A percentile compares a stretch with the other conserved stretches of the same genome.
phyloP scores from a whole-genome alignment of 2,329 filamentous ascomycete species.

The Ophiostoma triangulosporum region DNA sequence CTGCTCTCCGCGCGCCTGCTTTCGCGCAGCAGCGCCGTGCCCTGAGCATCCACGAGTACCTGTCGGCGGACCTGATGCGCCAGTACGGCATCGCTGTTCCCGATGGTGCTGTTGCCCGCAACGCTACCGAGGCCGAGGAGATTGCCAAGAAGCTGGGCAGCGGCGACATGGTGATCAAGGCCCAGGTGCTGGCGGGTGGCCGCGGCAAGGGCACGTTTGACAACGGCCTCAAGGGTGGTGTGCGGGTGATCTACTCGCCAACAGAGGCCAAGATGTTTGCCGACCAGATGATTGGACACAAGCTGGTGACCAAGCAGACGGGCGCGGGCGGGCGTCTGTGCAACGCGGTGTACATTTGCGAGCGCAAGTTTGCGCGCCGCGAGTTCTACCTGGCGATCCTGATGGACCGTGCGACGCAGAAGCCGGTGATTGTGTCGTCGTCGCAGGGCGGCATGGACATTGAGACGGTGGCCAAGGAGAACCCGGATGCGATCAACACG shows the following conservation, averaged over 20 bases:
- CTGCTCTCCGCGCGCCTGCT: conserved; percentile 44
- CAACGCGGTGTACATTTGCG: conserved; percentile 96
- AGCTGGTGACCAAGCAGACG: conserved; percentile 99
- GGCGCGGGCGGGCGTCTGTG: conserved; percentile 86
- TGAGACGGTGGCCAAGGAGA: conserved; percentile 95
- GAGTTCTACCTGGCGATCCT: conserved; percentile 98
- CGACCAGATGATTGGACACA: conserved; percentile 98
- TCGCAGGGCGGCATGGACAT: conserved; percentile 99
- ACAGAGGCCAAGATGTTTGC: conserved; percentile 95
- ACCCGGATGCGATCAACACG: conserved; percentile 87
- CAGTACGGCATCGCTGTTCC: conserved; percentile 94
- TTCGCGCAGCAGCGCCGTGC: conserved; percentile 64
- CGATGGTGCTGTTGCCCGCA: conserved; percentile 74
- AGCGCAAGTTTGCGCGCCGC: conserved; percentile 97
- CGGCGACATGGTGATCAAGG: conserved; percentile 99
- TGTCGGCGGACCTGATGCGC: conserved; percentile 81
- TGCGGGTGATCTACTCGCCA: conserved; percentile 97
- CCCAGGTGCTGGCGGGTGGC: conserved; percentile 93
- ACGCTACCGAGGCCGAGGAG: conserved; percentile 74
- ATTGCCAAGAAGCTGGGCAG: conserved; percentile 82
- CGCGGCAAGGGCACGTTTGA: conserved; percentile 97
- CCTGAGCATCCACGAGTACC: conserved; percentile 96
- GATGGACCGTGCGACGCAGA: conserved; percentile 88
- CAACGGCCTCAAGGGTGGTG: conserved; percentile 97
- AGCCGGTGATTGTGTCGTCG: conserved; percentile 90